Evolutionary conservation across 2,329 filamentous ascomycete species (phyloP).

Genomic region (Periconia sp.): DNA sequence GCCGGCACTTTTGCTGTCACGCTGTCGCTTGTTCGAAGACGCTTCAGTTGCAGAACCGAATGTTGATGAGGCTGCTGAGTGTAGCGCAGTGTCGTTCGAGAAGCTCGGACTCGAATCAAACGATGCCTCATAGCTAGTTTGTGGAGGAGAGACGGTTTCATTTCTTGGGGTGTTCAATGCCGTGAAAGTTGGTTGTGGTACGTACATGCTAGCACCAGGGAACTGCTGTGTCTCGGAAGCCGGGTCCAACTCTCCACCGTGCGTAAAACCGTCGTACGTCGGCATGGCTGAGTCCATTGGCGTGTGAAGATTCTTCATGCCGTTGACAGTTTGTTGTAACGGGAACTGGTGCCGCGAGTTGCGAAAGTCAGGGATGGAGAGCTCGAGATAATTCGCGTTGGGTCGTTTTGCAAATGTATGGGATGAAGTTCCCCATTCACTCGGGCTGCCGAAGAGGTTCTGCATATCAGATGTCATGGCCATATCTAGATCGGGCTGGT

Average conservation of each 20-base stretch:
- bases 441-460: not conserved
- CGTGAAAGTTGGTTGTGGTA: not conserved
- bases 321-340: not conserved
- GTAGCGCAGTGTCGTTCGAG: not conserved
- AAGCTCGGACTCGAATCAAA: not conserved
- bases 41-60: not conserved
- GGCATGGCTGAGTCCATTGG: not conserved
- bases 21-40: not conserved
- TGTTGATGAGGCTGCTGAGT: not conserved
- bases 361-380: not conserved
- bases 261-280: not conserved
- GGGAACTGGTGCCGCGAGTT: not conserved
- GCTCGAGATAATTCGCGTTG: not conserved
- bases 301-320: not conserved
- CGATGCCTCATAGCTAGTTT: not conserved
- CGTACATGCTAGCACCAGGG: not conserved
- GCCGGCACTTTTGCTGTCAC: not conserved
- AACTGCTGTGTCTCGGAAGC: not conserved
- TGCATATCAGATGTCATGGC: not conserved
- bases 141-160: not conserved
- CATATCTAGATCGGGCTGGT: not conserved
- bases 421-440: not conserved
- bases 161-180: not conserved
- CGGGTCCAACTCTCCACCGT: not conserved
- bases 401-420: not conserved